Evolutionary conservation across 2,329 filamentous ascomycete species (phyloP).

Genomic region (Cercospora citrullina): DNA sequence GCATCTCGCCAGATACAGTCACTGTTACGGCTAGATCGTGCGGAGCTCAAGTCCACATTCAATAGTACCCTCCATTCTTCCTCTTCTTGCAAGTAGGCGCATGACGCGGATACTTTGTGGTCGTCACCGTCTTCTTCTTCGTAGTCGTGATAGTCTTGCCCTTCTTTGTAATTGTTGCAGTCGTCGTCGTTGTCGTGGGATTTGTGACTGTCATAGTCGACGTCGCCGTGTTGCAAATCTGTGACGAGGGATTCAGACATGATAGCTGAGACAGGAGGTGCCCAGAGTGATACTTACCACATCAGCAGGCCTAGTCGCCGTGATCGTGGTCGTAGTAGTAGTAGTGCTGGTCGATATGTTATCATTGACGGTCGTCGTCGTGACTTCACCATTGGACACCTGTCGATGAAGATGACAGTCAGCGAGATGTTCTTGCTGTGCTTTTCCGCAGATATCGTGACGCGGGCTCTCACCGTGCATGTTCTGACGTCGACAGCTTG

Average conservation of each 20-base stretch:
- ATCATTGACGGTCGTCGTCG: too few relatives aligned
- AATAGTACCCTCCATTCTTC: not conserved
- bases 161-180: not conserved
- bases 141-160: not conserved
- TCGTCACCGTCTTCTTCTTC: not conserved
- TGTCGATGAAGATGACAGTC: not conserved
- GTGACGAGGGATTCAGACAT: not conserved
- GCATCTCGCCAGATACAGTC: too few relatives aligned
- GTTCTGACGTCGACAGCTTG: not conserved
- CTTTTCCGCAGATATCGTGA: not conserved
- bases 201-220: not conserved
- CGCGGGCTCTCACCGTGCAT: not conserved
- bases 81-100: not conserved
- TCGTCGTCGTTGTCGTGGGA: not conserved
- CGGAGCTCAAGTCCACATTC: not conserved
- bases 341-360: too few relatives aligned
- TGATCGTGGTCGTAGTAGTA: too few relatives aligned
- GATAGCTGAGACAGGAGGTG: not conserved
- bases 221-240: not conserved
- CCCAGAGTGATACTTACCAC: not conserved
- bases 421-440: not conserved
- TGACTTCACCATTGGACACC: not conserved
- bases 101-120: not conserved
- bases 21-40: too few relatives aligned
- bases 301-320: too few relatives aligned